Evolutionary conservation across 2,329 filamentous ascomycete genomes (phyloP).

Genomic region (Aureobasidium sp.): DNA sequence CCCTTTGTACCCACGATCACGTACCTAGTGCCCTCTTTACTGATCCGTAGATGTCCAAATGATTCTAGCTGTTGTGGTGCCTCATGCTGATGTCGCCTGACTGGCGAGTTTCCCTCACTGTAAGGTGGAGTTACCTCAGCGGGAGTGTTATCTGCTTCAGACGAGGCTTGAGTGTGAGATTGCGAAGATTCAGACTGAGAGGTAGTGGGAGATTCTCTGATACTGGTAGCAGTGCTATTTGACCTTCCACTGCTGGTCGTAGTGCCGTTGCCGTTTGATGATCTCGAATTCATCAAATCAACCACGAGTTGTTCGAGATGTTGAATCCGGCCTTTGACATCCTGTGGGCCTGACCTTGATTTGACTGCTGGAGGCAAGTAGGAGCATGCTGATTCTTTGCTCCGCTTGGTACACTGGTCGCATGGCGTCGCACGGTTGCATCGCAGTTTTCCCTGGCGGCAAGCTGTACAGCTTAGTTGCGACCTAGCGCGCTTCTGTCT

Average conservation of each 20-base stretch:
- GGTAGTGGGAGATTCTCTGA: not conserved
- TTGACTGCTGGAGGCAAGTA: conserved; percentile 26
- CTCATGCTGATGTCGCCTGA: conserved; percentile 28
- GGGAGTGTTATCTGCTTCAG: not conserved
- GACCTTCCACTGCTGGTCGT: not conserved
- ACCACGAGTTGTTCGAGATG: conserved; percentile 28
- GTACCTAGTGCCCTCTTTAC: conserved; percentile 51
- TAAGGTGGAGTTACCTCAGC: not conserved
- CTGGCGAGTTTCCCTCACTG: not conserved
- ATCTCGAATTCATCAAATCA: conserved; percentile 26
- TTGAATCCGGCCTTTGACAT: conserved; percentile 28
- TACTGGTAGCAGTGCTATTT: not conserved
- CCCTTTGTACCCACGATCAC: not conserved
- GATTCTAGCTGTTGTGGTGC: conserved; percentile 49
- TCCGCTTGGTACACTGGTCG: conserved; percentile 30
- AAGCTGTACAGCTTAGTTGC: conserved; percentile 29
- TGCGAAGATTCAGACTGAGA: not conserved
- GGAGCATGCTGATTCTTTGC: conserved; percentile 22
- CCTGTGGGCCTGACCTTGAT: conserved; percentile 23
- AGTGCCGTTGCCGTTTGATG: not conserved
- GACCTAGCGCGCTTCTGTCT: conserved; percentile 29
- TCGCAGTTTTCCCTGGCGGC: conserved; percentile 29
- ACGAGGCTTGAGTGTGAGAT: too few species aligned
- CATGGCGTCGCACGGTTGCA: conserved; percentile 28
- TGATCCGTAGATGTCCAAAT: conserved; percentile 74